Percentiles rank a stretch among this genome's conserved stretches.
These are phyloP conservation scores for Oidiodendron maius DNA, from an alignment of 495 filamentous ascomycete species.

Conservation along the genomic window DNA sequence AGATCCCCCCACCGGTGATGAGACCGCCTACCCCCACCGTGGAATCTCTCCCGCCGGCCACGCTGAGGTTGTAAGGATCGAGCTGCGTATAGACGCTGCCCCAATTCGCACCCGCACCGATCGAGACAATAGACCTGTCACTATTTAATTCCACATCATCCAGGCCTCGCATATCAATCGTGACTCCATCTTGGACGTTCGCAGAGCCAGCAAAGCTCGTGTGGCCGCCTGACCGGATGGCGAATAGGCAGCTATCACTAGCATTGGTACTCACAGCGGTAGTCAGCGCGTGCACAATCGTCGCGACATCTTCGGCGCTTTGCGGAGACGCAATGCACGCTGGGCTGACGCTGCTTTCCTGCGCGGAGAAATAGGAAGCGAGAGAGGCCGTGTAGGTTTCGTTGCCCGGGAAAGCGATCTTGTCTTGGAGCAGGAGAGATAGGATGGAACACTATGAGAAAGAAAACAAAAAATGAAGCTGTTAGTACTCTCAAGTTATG, in stretches of 20 bases:
- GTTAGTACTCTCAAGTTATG: no score
- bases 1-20: constrained; percentile 12
- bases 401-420: constrained; percentile 12
- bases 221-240: constrained; percentile 48
- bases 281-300: constrained; percentile 26
- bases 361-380: constrained; percentile 42
- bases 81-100: constrained; percentile 45
- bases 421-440: constrained; percentile 12
- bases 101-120: constrained; percentile 47
- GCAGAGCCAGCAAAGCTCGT: constrained; percentile 39
- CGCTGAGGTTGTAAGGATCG: constrained; percentile 35
- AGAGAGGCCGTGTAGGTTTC: constrained; percentile 14
- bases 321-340: constrained; percentile 37
- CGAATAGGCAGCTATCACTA: constrained; percentile 33
- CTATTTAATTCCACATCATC: constrained; percentile 29
- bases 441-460: constrained; percentile 22
- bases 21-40: constrained; percentile 21
- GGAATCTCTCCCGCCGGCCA: constrained; percentile 34
- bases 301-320: constrained; percentile 30
- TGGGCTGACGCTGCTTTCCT: constrained; percentile 32
- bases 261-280: no score
- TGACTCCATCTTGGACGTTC: constrained; percentile 45
- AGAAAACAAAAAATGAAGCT: no score
- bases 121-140: constrained; percentile 27
- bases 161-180: constrained; percentile 47